Percentiles rank a stretch among this genome's conserved stretches.
These are phyloP conservation scores for Calonectria hawksworthii DNA, from an alignment of 2,329 filamentous ascomycete species.

Conservation along the genomic window DNA sequence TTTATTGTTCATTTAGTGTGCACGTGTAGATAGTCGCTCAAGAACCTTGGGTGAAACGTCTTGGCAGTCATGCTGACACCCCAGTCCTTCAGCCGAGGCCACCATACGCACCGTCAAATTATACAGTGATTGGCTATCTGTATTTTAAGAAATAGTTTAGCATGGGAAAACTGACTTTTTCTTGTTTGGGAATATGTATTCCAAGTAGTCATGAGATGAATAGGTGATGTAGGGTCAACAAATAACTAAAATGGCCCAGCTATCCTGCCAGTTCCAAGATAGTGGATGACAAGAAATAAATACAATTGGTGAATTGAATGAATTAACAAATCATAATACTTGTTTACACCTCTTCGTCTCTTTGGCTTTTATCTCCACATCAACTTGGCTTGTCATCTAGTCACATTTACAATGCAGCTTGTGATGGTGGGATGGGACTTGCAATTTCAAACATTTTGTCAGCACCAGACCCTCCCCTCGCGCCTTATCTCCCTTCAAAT, in stretches of 20 bases:
- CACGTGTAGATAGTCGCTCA: too few relatives aligned
- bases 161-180: too few relatives aligned
- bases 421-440: not conserved
- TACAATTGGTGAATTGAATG: not conserved
- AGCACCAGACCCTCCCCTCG: not conserved
- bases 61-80: not conserved
- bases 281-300: not conserved
- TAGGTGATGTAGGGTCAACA: not conserved
- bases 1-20: too few relatives aligned
- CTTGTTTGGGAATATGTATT: not conserved
- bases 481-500: not conserved
- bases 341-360: too few relatives aligned
- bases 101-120: not conserved
- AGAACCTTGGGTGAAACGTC: not conserved
- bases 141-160: not conserved
- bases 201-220: not conserved
- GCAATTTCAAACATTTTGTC: not conserved
- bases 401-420: not conserved
- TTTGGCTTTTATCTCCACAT: not conserved
- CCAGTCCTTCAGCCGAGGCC: not conserved
- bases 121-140: not conserved
- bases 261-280: not conserved
- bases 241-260: not conserved
- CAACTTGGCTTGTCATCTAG: not conserved
- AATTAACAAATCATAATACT: too few relatives aligned